A percentile compares a stretch with the other conserved stretches of the same genome.
Conservation (phyloP, 108 stramenopile species). For the Phaeodactylum tricornutum region DNA sequence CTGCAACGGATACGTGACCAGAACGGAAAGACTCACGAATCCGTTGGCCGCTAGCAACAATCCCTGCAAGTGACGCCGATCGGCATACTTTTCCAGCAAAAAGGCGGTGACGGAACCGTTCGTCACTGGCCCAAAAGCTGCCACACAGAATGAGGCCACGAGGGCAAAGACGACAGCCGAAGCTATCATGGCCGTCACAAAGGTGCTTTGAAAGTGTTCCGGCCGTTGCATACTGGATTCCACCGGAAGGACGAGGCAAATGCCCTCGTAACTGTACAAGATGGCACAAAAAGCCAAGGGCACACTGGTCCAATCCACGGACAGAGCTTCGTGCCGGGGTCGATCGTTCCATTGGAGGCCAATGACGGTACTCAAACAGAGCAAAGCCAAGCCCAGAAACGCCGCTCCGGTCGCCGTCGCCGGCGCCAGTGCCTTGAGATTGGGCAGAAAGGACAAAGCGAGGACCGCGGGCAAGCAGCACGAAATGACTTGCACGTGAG, state of each 20-base stretch:
- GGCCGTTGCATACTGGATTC: slow-evolving; percentile 38
- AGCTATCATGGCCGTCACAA: slow-evolving; percentile 33
- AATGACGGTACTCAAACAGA: slow-evolving; percentile 24
- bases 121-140: slow-evolving; percentile 49
- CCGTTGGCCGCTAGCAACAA: slow-evolving; percentile 41
- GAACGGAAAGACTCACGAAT: slow-evolving; percentile 37
- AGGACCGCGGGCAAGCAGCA: slow-evolving; percentile 37
- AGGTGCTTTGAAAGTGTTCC: slow-evolving; percentile 24
- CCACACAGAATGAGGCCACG: slow-evolving; percentile 37
- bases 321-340: slow-evolving; percentile 6
- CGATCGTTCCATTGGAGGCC: slow-evolving; percentile 30
- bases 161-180: slow-evolving; percentile 32
- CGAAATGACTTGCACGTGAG: slow-evolving; percentile 36
- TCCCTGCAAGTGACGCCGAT: slow-evolving; percentile 5
- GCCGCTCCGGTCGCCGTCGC: slow-evolving; percentile 36
- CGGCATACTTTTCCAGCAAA: slow-evolving; percentile 23
- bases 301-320: slow-evolving; percentile 1
- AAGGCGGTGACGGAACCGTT: slow-evolving; percentile 68
- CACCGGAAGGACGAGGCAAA: slow-evolving; percentile 56
- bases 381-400: slow-evolving; percentile 32
- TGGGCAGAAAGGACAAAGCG: slow-evolving; percentile 34
- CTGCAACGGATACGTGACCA: slow-evolving; percentile 58
- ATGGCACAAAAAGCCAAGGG: slow-evolving; percentile 64
- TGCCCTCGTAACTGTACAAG: slow-evolving; percentile 66
- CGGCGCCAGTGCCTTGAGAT: slow-evolving; percentile 37